Percentiles rank a stretch among this genome's conserved stretches.
Conservation (phyloP, 2,329 filamentous ascomycete species). For the Pseudopyrenochaeta lycopersici region DNA sequence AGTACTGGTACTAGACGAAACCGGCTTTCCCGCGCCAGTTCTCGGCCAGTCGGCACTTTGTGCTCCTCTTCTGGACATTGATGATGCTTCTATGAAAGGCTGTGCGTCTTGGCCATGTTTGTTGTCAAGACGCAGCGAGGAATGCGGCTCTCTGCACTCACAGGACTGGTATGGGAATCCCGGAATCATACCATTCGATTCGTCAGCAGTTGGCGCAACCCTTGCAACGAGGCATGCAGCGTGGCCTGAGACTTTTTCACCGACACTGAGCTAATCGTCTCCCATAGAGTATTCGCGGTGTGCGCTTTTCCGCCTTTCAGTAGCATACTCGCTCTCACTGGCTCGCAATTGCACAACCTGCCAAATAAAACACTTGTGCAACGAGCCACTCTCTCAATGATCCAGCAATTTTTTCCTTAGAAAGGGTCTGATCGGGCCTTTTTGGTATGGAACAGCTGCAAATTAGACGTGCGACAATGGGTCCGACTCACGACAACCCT, state of each 20-base stretch:
- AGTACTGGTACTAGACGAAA: constrained; percentile 26
- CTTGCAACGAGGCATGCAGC: constrained; percentile 9
- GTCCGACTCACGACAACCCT: too few relatives aligned
- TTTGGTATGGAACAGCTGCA: too few relatives aligned
- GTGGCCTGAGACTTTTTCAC: too few relatives aligned
- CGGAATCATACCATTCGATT: background rate
- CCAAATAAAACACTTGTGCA: background rate
- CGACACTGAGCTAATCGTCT: too few relatives aligned
- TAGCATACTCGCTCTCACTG: too few relatives aligned
- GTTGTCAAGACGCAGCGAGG: constrained; percentile 15
- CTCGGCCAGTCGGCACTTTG: constrained; percentile 24
- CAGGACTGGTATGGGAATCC: constrained; percentile 14
- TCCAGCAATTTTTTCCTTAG: too few relatives aligned
- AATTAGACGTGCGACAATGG: too few relatives aligned
- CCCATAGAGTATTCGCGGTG: too few relatives aligned
- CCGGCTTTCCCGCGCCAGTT: constrained; percentile 20
- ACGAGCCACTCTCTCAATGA: too few relatives aligned
- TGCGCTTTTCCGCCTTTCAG: too few relatives aligned
- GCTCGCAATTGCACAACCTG: background rate
- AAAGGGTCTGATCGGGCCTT: too few relatives aligned
- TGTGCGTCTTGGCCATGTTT: constrained; percentile 25
- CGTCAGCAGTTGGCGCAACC: constrained; percentile 6
- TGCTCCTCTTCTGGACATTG: constrained; percentile 16
- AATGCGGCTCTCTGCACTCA: constrained; percentile 12
- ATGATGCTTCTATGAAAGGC: constrained; percentile 27